Conservation (phyloP, 2,329 filamentous ascomycete species). For the Diaporthe amygdali region DNA sequence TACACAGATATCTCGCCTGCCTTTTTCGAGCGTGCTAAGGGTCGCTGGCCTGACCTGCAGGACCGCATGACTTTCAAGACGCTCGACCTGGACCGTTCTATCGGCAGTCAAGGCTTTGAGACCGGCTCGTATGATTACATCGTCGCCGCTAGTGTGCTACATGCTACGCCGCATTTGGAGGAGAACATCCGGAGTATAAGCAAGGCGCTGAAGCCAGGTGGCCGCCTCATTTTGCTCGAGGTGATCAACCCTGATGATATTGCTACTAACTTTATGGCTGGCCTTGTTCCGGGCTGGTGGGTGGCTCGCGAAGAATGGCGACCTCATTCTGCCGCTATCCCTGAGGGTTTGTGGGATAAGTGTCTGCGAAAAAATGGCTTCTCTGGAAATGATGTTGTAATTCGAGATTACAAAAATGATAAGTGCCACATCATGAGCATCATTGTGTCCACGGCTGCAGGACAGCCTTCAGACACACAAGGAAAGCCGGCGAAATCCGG, state of each 20-base stretch:
- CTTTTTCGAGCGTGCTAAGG: slow-evolving; percentile 15
- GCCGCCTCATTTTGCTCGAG: slow-evolving; percentile 13
- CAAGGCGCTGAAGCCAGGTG: slow-evolving; percentile 13
- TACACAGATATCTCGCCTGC: slow-evolving; percentile 20
- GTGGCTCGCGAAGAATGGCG: slow-evolving; percentile 17
- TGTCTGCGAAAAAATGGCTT: slow-evolving; percentile 20
- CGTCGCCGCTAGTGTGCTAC: slow-evolving; percentile 29
- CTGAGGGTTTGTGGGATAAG: neutral
- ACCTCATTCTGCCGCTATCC: neutral
- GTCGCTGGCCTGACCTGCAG: slow-evolving; percentile 16
- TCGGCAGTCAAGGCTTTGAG: slow-evolving; percentile 36
- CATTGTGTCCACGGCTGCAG: neutral
- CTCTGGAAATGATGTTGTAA: slow-evolving; percentile 4
- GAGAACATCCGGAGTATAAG: slow-evolving; percentile 31
- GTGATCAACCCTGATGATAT: slow-evolving; percentile 18
- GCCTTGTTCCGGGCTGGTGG: slow-evolving; percentile 24
- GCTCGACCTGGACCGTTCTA: slow-evolving; percentile 18
- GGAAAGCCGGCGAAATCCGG: neutral
- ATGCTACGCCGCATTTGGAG: slow-evolving; percentile 17
- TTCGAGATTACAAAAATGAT: slow-evolving; percentile 21
- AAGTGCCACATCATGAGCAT: slow-evolving; percentile 5
- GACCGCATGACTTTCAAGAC: slow-evolving; percentile 17
- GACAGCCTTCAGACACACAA: neutral
- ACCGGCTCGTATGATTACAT: slow-evolving; percentile 33
- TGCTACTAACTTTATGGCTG: slow-evolving; percentile 14